A percentile compares a stretch with the other conserved stretches of the same genome.
phyloP scores from a whole-genome alignment of 176 grass and related monocot species.

The Luzula sylvatica region DNA sequence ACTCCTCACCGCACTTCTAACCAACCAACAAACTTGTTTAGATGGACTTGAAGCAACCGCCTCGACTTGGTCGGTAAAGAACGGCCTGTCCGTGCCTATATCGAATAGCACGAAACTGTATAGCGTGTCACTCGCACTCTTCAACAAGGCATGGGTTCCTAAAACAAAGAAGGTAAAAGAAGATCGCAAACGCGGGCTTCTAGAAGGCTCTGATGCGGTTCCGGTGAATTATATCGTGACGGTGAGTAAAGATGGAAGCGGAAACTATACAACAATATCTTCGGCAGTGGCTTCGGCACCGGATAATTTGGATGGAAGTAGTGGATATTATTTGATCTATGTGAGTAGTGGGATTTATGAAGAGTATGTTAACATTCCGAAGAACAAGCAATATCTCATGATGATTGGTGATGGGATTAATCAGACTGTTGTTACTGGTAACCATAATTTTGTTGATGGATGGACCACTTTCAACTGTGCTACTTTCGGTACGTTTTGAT shows the following conservation, averaged over 20 bases:
- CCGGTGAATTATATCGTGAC: conserved; percentile 31
- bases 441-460: conserved; percentile 63
- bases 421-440: conserved; percentile 62
- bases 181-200: conserved; percentile 36
- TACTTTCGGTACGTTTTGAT: conserved; percentile 49
- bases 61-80: conserved; percentile 66
- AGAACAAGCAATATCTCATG: conserved; percentile 74
- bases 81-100: conserved; percentile 56
- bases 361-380: conserved; percentile 75
- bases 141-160: conserved; percentile 68
- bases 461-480: conserved; percentile 96
- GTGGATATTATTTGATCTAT: conserved; percentile 69
- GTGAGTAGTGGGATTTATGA: conserved; percentile 61
- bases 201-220: conserved; percentile 26
- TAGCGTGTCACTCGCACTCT: conserved; percentile 79
- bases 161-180: conserved; percentile 25
- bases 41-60: conserved; percentile 68
- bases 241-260: conserved; percentile 55
- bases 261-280: conserved; percentile 54
- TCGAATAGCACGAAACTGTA: conserved; percentile 71
- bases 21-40: conserved; percentile 94
- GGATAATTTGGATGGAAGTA: conserved; percentile 28
- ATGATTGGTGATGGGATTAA: conserved; percentile 90
- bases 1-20: conserved; percentile 74
- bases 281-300: conserved; percentile 57